Evolutionary conservation across 2,329 filamentous ascomycete genomes (phyloP), one percentile per base, ranked within the genome.

Genomic region (Trichoderma sp.): DNA sequence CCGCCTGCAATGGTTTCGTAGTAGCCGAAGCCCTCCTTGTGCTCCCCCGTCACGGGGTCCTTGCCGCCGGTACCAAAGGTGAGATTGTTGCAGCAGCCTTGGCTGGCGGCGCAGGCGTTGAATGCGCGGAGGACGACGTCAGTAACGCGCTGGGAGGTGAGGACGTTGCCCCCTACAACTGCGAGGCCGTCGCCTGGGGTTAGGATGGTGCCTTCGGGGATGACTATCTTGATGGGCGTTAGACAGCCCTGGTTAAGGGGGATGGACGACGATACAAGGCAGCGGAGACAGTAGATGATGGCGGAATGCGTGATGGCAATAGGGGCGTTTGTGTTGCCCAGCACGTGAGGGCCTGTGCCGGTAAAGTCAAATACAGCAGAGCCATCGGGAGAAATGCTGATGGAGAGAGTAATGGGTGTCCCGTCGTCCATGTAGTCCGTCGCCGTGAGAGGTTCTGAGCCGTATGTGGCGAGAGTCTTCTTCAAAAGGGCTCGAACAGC

Each of bases 181-280:
- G 92, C 93, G 0, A 92, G 92, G 59, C 89, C 89, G 76, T 91
- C 89, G 0, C 89, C 91, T 0, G 93, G 93, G 0, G 88, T 90
- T 37, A 96, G 86, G 76, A 96, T 91, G 13, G 88, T 91, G 72
- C 88, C 87, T 8, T 88, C 86, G 0, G 92, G 91, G 62, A 95
- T 93, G 58, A 84, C 83, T 75, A 96, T 91, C 66, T 88, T 85
- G 74, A 96, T 92, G 0, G 93, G 92, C 61, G 88, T 88, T 3
- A 96, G 83, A 72, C 93, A 96, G 72, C 93, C 93, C 80, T 96
- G 93, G 81, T 96, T 96, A 4, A 96, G 85, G 0, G 93, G 93
- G 16, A 96, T 94, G 73, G 95, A 92, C 72, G 92, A 88, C 47
- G 87, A 89, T 74, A 96, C 93, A 69, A 97, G 85, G 75, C 90